Evolutionary conservation across 1,139 yeast genomes (phyloP), one percentile per base, ranked within the genome.

Genomic region (Blastobotrys raffinosifermentans): DNA sequence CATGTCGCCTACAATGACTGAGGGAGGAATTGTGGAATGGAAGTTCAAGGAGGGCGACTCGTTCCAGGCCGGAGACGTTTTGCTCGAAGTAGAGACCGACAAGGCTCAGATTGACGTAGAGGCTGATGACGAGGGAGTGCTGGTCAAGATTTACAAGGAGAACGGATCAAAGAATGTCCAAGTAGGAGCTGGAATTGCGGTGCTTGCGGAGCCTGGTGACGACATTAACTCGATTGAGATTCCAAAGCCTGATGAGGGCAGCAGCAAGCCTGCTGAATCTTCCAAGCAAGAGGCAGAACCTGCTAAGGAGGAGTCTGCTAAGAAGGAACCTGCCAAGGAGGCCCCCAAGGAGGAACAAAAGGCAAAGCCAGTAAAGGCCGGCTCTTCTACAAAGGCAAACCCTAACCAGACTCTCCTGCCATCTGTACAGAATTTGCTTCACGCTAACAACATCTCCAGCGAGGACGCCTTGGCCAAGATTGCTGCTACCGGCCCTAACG

Each of bases 1-100:
- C 19, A 85, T 91, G 96, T 87, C 96, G 5, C 98, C 98, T 27
- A 91, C 98, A 15, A 91, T 91, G 98, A 86, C 91, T 19, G 87
- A 80, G 57, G 98, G 98, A 32, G 96, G 96, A n/a, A 75, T 91
- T 50, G 86, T 86, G n/a, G 71, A 77, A 39, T 91, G 98, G 98
- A 85, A 86, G 60, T 72, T 79, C 55, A 79, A 86, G 57, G 78
- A 80, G 34, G 96, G 96, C 33, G 93, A 85, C 10, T 45, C 68
- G 5, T 89, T 81, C 62, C 58, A 67, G 31, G 76, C 94, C 4
- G 98, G 98, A 19, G 97, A 91, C 56, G 87, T 84, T 2, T 63
- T 87, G 39, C 64, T 87, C 38, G 96, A 87, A 55, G 84, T 87
- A 25, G 96, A 87, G 61, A 87, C 96, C 11, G 96, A 87, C 62